Base-by-base conservation (phyloP, 2,329 filamentous ascomycete species). In the Aspergillus hiratsukae region DNA sequence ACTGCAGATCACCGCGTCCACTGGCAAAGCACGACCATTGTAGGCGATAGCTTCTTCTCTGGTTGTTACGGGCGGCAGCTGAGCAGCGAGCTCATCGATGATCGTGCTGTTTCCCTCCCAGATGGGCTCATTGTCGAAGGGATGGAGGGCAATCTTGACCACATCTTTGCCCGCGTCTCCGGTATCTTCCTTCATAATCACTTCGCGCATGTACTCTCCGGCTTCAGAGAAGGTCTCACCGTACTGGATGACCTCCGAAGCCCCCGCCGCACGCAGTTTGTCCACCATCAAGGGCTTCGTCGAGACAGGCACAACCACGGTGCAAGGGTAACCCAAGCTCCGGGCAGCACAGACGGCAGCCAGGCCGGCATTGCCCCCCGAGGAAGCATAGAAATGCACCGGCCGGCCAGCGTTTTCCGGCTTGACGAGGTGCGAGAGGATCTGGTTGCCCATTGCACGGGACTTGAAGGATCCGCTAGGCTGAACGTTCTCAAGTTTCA, bases 391-490 rank as follows among this genome's bases (percentile, higher is more conserved):
- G 80, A 94, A 93, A 76, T 89, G 88, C 19, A 77, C 68, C 48
- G 78, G 75, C 55, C 77, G 75, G 68, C 70, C 72, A 54, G 64
- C 55, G 61, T 74, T 70, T 55, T 71, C 67, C 28, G 76, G 73
- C 48, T 75, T 72, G 55, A 75, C 65, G 56, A 79, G 70, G 63
- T 76, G 71, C 2, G 79, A 77, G 52, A 86, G 79, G 70, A 91
- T 86, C 69, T 89, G 81, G 72, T 89, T 83, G 51, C 89, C 89
- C 59, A 93, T 84, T 29, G 88, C 89, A 62, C 74, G 82, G 49
- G 89, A 92, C 73, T 95, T 94, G 84, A 95, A 96, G 41, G 89
- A 92, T 61, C 89, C 89, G 23, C 87, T 88, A 4, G 90, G 91
- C 69, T 96, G 91, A 54, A 91, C 83, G 69, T 89, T 90, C 66